Evolutionary conservation across 208 protist genomes (phyloP).

Genomic region (Leishmania mexicana): DNA sequence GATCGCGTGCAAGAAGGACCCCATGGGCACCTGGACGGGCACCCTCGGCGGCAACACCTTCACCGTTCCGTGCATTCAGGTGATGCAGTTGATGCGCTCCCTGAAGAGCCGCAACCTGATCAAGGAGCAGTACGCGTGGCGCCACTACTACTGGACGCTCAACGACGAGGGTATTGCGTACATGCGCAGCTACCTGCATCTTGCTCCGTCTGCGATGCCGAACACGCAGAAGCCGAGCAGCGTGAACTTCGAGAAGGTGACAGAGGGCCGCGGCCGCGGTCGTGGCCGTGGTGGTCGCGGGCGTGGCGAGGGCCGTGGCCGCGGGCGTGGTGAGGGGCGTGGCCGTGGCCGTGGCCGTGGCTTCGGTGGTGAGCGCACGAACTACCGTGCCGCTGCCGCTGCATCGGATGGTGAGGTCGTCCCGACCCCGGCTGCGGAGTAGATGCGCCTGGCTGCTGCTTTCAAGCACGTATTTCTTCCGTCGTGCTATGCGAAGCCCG

Average conservation of each 20-base stretch:
- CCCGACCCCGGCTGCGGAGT: slow-evolving; percentile 42
- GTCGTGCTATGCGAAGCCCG: too few species aligned
- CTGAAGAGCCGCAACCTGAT: slow-evolving; percentile 92
- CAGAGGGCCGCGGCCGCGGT: slow-evolving; percentile 46
- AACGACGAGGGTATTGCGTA: slow-evolving; percentile 93
- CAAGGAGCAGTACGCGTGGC: slow-evolving; percentile 94
- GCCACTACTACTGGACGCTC: slow-evolving; percentile 91
- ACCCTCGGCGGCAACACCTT: slow-evolving; percentile 81
- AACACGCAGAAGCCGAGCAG: slow-evolving; percentile 89
- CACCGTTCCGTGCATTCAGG: slow-evolving; percentile 76
- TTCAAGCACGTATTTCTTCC: too few species aligned
- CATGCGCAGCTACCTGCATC: slow-evolving; percentile 93
- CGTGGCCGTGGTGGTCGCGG: slow-evolving; percentile 55
- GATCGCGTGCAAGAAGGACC: slow-evolving; percentile 93
- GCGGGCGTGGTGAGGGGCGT: slow-evolving; percentile 59
- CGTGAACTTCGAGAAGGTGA: slow-evolving; percentile 55
- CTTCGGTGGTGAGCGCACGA: slow-evolving; percentile 78
- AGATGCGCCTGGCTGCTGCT: neutral
- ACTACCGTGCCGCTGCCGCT: slow-evolving; percentile 67
- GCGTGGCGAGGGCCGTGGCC: slow-evolving; percentile 48
- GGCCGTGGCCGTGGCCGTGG: slow-evolving; percentile 78
- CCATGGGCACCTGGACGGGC: slow-evolving; percentile 84
- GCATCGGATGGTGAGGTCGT: slow-evolving; percentile 27
- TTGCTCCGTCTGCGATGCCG: slow-evolving; percentile 86
- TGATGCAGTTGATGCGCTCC: slow-evolving; percentile 92